Conservation (phyloP, 371 early-diverging fungal genomes). For the Funneliformis caledonium region DNA sequence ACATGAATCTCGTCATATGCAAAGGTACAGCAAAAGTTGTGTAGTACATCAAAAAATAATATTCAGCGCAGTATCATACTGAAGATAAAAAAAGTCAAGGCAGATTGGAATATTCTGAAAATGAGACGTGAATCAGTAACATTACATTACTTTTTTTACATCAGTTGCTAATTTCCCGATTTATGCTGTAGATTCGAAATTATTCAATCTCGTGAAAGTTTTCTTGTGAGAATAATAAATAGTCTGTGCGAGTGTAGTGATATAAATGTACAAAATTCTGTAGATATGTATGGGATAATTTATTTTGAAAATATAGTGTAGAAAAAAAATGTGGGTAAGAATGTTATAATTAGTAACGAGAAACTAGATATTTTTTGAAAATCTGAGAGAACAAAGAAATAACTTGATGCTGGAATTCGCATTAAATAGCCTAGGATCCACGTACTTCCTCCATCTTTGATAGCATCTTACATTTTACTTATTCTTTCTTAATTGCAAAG, state of each 20-base stretch:
- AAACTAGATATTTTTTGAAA: neutral
- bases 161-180: constrained; percentile 16
- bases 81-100: neutral
- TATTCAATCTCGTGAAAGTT: constrained; percentile 4
- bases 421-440: neutral
- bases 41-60: neutral
- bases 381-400: neutral
- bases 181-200: constrained; percentile 30
- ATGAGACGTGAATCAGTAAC: constrained; percentile 10
- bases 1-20: neutral
- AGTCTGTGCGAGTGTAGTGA: neutral
- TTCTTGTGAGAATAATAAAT: neutral
- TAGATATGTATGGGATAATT: constrained; percentile 22
- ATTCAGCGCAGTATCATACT: too few species aligned
- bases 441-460: neutral
- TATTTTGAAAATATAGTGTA: constrained; percentile 18
- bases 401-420: constrained; percentile 14
- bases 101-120: neutral
- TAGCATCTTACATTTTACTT: too few species aligned
- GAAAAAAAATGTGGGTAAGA: neutral
- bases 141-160: constrained; percentile 20
- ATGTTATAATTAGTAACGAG: neutral
- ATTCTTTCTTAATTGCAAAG: too few species aligned
- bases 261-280: constrained; percentile 12
- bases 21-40: constrained; percentile 22